A percentile compares a stretch with the other conserved stretches of the same genome.
phyloP scores from a whole-genome alignment of 257 asterid species.

The Henckelia pumila region DNA sequence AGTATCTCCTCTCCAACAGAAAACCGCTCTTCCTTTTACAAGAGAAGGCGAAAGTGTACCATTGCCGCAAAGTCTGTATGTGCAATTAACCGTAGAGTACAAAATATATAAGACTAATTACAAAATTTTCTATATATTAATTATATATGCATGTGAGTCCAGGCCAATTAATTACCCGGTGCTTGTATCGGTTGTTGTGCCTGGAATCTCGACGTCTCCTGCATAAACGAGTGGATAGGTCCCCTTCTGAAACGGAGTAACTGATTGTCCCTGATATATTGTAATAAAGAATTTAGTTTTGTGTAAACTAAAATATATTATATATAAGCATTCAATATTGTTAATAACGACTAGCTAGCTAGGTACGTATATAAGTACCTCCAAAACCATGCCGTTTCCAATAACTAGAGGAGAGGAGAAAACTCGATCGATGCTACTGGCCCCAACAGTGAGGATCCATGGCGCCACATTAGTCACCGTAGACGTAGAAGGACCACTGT shows the following conservation, averaged over 20 bases:
- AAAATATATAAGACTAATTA: too few relatives aligned
- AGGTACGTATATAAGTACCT: too few relatives aligned
- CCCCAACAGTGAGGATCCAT: slow-evolving; percentile 47
- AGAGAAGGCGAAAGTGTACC: slow-evolving; percentile 45
- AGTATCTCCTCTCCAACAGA: slow-evolving; percentile 28
- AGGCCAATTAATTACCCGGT: slow-evolving; percentile 32
- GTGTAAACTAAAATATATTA: too few relatives aligned
- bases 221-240: slow-evolving; percentile 42
- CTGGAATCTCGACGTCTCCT: slow-evolving; percentile 39
- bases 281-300: too few relatives aligned
- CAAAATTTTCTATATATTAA: too few relatives aligned
- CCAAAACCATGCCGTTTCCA: slow-evolving; percentile 31
- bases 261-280: slow-evolving; percentile 40
- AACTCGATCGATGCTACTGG: slow-evolving; percentile 37
- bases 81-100: too few relatives aligned
- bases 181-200: slow-evolving; percentile 30
- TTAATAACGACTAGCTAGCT: too few relatives aligned
- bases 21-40: slow-evolving; percentile 43
- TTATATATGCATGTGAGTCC: too few relatives aligned
- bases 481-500: slow-evolving; percentile 25
- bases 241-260: slow-evolving; percentile 30
- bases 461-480: slow-evolving; percentile 42
- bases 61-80: slow-evolving; percentile 30
- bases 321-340: too few relatives aligned
- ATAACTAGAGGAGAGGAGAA: slow-evolving; percentile 31